These are phyloP conservation scores for Clonostachys byssicola DNA, from an alignment of 2,329 filamentous ascomycete genomes.

Conservation along the genomic window DNA sequence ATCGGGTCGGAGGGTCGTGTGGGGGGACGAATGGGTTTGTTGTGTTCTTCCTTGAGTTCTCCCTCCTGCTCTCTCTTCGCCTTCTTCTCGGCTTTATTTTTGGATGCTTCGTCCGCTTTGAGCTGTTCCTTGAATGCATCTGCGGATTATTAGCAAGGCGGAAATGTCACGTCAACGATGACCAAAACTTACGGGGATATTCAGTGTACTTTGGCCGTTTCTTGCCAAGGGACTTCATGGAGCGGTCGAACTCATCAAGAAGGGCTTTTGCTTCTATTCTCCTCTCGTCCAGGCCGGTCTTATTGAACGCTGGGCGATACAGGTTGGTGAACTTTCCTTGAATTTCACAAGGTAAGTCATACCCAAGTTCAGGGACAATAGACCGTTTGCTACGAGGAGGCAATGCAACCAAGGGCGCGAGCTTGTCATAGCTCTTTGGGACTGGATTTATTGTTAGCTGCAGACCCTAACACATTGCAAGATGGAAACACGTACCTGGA, in stretches of 20 bases:
- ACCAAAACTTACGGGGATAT: slow-evolving; percentile 29
- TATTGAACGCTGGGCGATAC: slow-evolving; percentile 32
- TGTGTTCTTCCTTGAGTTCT: slow-evolving; percentile 29
- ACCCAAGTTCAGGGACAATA: slow-evolving; percentile 31
- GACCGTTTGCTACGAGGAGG: slow-evolving; percentile 30
- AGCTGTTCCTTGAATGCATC: slow-evolving; percentile 41
- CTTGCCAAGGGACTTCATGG: slow-evolving; percentile 34
- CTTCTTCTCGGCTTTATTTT: slow-evolving; percentile 39
- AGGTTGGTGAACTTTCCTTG: slow-evolving; percentile 34
- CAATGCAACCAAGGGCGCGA: slow-evolving; percentile 34
- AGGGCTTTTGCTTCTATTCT: slow-evolving; percentile 30
- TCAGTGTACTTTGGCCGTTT: slow-evolving; percentile 40
- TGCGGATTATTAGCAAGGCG: slow-evolving; percentile 5
- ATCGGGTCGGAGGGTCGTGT: slow-evolving; percentile 37
- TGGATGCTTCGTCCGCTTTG: slow-evolving; percentile 37
- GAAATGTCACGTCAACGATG: not conserved
- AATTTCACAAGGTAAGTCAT: slow-evolving; percentile 35
- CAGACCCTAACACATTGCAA: not conserved
- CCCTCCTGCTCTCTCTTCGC: slow-evolving; percentile 35
- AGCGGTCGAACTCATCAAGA: slow-evolving; percentile 33
- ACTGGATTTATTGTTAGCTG: slow-evolving; percentile 7
- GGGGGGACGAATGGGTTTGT: slow-evolving; percentile 27
- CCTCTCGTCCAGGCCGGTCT: slow-evolving; percentile 33
- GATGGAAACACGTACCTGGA: slow-evolving; percentile 15
- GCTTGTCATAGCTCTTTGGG: slow-evolving; percentile 39